Base-by-base conservation (phyloP, 192 early-diverging fungal species). In the Coemansia sp. region DNA sequence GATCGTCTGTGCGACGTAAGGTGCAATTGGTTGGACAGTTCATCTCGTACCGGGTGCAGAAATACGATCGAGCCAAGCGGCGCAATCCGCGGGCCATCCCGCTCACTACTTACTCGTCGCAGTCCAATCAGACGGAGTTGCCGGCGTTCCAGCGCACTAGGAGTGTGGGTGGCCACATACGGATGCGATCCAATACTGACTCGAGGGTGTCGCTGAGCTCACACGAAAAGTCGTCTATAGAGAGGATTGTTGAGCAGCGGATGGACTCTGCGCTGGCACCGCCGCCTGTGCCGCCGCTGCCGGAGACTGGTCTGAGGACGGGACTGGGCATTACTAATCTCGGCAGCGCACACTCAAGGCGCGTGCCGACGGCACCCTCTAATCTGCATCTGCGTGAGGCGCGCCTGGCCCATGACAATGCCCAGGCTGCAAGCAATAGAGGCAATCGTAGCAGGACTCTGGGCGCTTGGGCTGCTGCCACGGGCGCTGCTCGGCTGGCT, bases 21-120 rank as follows among this genome's bases (percentile, higher is more conserved):
- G 86, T 96, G 26, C 85, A 89, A 21, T 76, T 96, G 45, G 90
- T 94, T 33, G 93, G 94, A 73, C 86, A 91, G 35, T 96, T 96
- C 55, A 89, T 95, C 39, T 89, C 89, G 13, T 90, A 88, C 74
- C 81, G 93, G 26, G 79, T 97, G 9, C 81, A 89, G n/a, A 88
- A 90, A 59, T 85, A 88, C 62, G 84, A 74, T 39, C 68, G 74
- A 0, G 73, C 63, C 2, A 50, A 57, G 8, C 58, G 55, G 2
- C 73, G 67, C 21, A 63, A 65, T 33, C 38, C 23, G 37, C 50
- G 35, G 0, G 21, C 63, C 4, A n/a, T 18, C 10, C 70, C 67
- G 20, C 60, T 70, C 45, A 82, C 73, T 0, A 57, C 79, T 26
- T 82, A 82, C 24, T 70, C 79, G 38, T 59, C 62, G n/a, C 63